Evolutionary conservation across 2,329 filamentous ascomycete species (phyloP).

Genomic region (Aspergillus uvarum): DNA sequence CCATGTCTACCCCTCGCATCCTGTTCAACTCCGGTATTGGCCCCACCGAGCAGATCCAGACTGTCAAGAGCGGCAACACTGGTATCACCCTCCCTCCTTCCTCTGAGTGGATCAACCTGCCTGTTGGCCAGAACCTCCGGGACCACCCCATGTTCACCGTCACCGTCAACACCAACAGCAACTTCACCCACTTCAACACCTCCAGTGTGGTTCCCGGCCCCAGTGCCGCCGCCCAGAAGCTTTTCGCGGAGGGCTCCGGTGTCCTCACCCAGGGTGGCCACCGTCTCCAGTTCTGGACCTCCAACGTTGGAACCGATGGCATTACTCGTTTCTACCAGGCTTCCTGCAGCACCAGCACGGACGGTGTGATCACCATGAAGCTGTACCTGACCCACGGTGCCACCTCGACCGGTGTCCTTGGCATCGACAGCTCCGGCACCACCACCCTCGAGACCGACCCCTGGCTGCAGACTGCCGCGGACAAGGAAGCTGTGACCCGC

Average conservation of each 20-base stretch:
- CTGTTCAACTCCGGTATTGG: conserved; percentile 69
- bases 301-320: conserved; percentile 19
- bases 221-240: conserved; percentile 4
- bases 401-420: conserved; percentile 20
- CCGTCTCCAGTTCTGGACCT: conserved; percentile 24
- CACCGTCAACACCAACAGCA: conserved; percentile 17
- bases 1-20: conserved; percentile 67
- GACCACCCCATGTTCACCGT: conserved; percentile 35
- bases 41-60: conserved; percentile 49
- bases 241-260: conserved; percentile 16
- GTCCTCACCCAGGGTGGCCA: conserved; percentile 21
- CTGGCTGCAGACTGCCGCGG: conserved; percentile 17
- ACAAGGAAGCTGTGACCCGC: conserved; percentile 14
- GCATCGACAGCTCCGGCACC: conserved; percentile 14
- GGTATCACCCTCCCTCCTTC: conserved; percentile 41
- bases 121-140: conserved; percentile 51
- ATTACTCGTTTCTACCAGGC: conserved; percentile 24
- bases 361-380: conserved; percentile 21
- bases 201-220: conserved; percentile 14
- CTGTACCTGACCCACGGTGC: conserved; percentile 23
- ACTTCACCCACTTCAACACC: conserved; percentile 21
- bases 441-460: conserved; percentile 17
- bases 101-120: conserved; percentile 49
- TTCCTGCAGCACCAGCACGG: conserved; percentile 17
- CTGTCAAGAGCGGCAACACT: conserved; percentile 46